Percentiles rank a stretch among this genome's conserved stretches.
These are phyloP conservation scores for Caloboletus inedulis DNA, from an alignment of 1,284 basidiomycete genomes.

Conservation along the genomic window DNA sequence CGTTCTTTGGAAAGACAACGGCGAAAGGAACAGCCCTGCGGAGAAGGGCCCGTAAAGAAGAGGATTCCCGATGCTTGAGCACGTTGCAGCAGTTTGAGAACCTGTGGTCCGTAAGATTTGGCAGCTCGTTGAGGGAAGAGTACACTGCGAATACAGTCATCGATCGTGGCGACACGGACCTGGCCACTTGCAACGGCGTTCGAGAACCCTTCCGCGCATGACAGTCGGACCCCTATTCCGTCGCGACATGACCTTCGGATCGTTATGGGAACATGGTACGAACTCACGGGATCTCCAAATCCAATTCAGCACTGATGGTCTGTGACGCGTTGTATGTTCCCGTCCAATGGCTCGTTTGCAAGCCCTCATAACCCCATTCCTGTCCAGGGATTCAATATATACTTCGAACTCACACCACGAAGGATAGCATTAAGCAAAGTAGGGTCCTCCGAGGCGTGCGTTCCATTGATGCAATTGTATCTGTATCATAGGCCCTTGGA, in stretches of 20 bases:
- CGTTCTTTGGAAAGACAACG: neutral
- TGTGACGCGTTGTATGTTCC: neutral
- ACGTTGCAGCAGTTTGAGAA: neutral
- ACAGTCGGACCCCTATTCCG: neutral
- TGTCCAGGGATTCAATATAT: no score
- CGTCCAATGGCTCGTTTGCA: neutral
- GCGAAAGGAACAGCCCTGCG: neutral
- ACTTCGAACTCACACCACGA: neutral
- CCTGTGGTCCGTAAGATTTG: neutral
- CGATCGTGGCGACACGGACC: neutral
- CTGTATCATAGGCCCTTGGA: neutral
- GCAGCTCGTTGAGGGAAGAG: neutral
- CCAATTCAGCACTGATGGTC: no score
- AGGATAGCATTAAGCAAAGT: neutral
- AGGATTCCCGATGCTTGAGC: neutral
- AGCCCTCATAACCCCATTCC: neutral
- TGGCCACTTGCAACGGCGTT: neutral
- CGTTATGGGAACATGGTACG: neutral
- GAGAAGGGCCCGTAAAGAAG: neutral
- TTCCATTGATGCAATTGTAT: neutral
- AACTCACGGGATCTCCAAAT: neutral
- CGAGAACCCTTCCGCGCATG: neutral
- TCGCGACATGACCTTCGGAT: neutral
- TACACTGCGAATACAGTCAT: neutral
- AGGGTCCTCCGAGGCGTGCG: neutral